These are phyloP conservation scores for Phytopythium aichiense DNA, from an alignment of 352 stramenopile genomes.

Conservation along the genomic window DNA sequence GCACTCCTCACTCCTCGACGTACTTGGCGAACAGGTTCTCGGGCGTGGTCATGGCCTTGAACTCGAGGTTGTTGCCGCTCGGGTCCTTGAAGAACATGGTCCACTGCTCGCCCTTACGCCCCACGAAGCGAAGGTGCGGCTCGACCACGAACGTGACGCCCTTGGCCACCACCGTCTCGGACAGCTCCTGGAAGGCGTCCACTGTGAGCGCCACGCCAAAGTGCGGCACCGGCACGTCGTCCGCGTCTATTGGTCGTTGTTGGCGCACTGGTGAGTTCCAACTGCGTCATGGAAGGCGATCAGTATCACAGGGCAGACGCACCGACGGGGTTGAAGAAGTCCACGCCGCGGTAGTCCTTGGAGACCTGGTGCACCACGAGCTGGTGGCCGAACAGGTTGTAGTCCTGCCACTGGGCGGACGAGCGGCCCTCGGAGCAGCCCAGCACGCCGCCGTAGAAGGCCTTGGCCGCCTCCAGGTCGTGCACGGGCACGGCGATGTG, in stretches of 20 bases:
- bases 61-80: constrained; percentile 97
- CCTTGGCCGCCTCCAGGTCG: constrained; percentile 86
- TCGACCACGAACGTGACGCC: constrained; percentile 94
- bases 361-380: constrained; percentile 89
- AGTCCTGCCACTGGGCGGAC: constrained; percentile 93
- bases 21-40: constrained; percentile 99
- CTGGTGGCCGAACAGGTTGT: constrained; percentile 88
- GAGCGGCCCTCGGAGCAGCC: constrained; percentile 91
- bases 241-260: constrained; percentile 67
- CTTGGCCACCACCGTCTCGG: constrained; percentile 67
- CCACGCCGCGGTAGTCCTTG: constrained; percentile 88
- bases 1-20: constrained; percentile 51
- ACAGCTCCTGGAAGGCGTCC: constrained; percentile 90
- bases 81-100: constrained; percentile 99
- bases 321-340: constrained; percentile 96
- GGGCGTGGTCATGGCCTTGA: constrained; percentile 97
- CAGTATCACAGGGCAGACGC: constrained; percentile 4
- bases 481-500: constrained; percentile 95
- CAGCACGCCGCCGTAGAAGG: constrained; percentile 92
- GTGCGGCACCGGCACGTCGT: constrained; percentile 97
- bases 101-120: constrained; percentile 95
- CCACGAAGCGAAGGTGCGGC: constrained; percentile 93
- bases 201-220: constrained; percentile 92
- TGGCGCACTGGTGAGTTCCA: not conserved
- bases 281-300: not conserved